Evolutionary conservation across 2,329 filamentous ascomycete genomes (phyloP), one percentile per base, ranked within the genome.

Genomic region (Penicillium nordicum): DNA sequence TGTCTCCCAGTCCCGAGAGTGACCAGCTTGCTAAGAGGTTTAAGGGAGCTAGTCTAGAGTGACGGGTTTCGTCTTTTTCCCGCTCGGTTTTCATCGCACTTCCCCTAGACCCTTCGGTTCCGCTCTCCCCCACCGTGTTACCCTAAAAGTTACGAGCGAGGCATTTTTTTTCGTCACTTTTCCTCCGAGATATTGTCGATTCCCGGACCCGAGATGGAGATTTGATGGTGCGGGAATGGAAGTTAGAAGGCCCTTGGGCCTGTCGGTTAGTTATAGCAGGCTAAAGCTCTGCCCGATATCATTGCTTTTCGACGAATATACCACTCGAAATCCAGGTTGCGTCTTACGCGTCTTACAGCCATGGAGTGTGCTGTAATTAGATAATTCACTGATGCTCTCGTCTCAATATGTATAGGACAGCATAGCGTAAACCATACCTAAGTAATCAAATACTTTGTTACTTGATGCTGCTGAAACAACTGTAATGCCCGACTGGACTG

Each of bases 11-110:
- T 60, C 76, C 76, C 67, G 79, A 81, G 73, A 78, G 79, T 77
- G 81, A 81, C 75, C 79, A 81, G 67, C 79, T 85, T 82, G 82
- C 82, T 85, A 85, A 85, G 78, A 80, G 82, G 77, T 80, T 85
- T 68, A 84, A 84, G 80, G 80, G 81, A 78, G 79, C 82, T 83
- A 83, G 79, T 75, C 73, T 83, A 76, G 74, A 72, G 66, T 76
- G 67, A 75, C 58, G 57, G 45, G 51, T 52, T 58, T 56, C 61
- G 53, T 55, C 46, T 54, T 50, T 51, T 27, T 45, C 9, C 56
- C 53, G 23, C 45, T 49, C 51, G 55, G 34, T 62, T 37, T 27
- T 50, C 42, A 53, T 60, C 53, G 41, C 38, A 44, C 29, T 34
- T 29, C 50, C 55, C 36, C 25, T 16, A 34, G 23, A 42, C 21